Evolutionary conservation across 805 yeast genomes (phyloP).

Genomic region (Wickerhamiella domercqiae): DNA sequence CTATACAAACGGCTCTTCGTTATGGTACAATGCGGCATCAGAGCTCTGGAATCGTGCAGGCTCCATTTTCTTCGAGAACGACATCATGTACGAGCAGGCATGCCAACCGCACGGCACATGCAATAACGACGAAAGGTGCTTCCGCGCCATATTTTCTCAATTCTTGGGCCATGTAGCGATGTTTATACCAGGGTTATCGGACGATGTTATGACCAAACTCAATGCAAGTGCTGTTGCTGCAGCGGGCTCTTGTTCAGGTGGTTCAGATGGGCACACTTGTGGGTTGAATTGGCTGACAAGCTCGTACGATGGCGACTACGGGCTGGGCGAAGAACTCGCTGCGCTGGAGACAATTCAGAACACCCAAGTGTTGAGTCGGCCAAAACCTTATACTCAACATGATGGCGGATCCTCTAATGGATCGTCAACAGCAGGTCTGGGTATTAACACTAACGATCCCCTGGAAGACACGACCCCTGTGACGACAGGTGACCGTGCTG

Average conservation of each 20-base stretch:
- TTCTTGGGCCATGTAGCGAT: constrained; percentile 48
- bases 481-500: constrained; percentile 56
- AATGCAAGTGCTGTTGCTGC: constrained; percentile 51
- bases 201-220: constrained; percentile 32
- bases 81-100: constrained; percentile 54
- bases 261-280: constrained; percentile 67
- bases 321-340: constrained; percentile 73
- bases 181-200: constrained; percentile 40
- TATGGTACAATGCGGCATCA: constrained; percentile 43
- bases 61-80: constrained; percentile 33
- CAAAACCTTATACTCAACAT: constrained; percentile 45
- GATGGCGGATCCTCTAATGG: constrained; percentile 63
- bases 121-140: constrained; percentile 60
- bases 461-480: constrained; percentile 26
- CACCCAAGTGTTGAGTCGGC: constrained; percentile 25
- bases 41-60: constrained; percentile 33
- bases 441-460: constrained; percentile 12
- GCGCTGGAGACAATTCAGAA: constrained; percentile 53
- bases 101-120: constrained; percentile 43
- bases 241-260: constrained; percentile 67
- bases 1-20: constrained; percentile 37
- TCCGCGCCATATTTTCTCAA: constrained; percentile 55
- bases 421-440: constrained; percentile 53
- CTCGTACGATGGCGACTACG: constrained; percentile 57
- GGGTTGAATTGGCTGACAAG: constrained; percentile 53